Conservation (phyloP, 164 flowering plant genomes). For the Vitis vinifera region ASM3070453v1 NC_081817.1:525001-525500, state of each 20-base stretch:
- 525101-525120: too few relatives aligned
- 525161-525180: neutral
- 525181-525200: neutral
- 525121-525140: too few relatives aligned
- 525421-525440: too few relatives aligned
- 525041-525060: too few relatives aligned
- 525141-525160: neutral
- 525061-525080: too few relatives aligned
- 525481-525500: too few relatives aligned
- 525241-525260: conserved; percentile 76
- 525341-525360: conserved; percentile 51
- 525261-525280: conserved; percentile 86
- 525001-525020: too few relatives aligned
- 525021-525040: too few relatives aligned
- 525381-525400: neutral
- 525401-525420: neutral
- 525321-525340: conserved; percentile 67
- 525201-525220: neutral
- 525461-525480: neutral
- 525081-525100: too few relatives aligned
- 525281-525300: conserved; percentile 88
- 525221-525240: conserved; percentile 1
- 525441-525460: neutral
- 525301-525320: conserved; percentile 58
- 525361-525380: too few relatives aligned